These are phyloP conservation scores for Candida verbasci DNA, from an alignment of 805 yeast species.

Conservation along the genomic window DNA sequence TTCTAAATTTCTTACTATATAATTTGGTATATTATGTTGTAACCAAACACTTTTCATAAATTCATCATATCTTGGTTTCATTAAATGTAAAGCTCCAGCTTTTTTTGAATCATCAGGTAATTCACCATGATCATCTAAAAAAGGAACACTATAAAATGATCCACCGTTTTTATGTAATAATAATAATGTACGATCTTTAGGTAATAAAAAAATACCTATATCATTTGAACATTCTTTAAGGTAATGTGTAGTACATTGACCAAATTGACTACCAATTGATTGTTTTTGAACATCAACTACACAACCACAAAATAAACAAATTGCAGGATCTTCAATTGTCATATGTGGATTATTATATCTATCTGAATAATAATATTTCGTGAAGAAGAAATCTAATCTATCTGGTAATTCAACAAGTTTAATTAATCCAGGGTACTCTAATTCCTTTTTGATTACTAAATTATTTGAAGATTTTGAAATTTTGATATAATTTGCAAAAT, in stretches of 20 bases:
- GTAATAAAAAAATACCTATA: slow-evolving; percentile 69
- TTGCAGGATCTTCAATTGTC: slow-evolving; percentile 65
- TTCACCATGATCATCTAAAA: slow-evolving; percentile 83
- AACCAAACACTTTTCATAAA: slow-evolving; percentile 70
- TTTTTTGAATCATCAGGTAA: slow-evolving; percentile 68
- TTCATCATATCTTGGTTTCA: slow-evolving; percentile 57
- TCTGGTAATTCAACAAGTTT: slow-evolving; percentile 60
- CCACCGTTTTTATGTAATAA: slow-evolving; percentile 74
- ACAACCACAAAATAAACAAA: slow-evolving; percentile 79
- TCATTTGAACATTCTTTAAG: slow-evolving; percentile 58
- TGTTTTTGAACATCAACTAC: slow-evolving; percentile 63
- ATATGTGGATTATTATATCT: slow-evolving; percentile 35
- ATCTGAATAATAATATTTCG: slow-evolving; percentile 48
- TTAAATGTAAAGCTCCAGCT: slow-evolving; percentile 67
- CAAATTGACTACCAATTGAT: slow-evolving; percentile 51
- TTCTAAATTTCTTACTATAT: slow-evolving; percentile 76
- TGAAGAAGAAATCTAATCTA: slow-evolving; percentile 65
- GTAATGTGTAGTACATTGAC: slow-evolving; percentile 78
- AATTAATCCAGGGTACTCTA: slow-evolving; percentile 67
- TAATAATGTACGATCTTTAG: slow-evolving; percentile 62
- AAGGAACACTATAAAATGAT: slow-evolving; percentile 80
- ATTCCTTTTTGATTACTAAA: slow-evolving; percentile 13
- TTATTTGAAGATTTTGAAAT: neutral
- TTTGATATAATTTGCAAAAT: slow-evolving; percentile 14
- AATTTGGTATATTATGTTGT: slow-evolving; percentile 71